phyloP scores from a whole-genome alignment of 805 yeast genomes.

The Henningerozyma blattae region DNA sequence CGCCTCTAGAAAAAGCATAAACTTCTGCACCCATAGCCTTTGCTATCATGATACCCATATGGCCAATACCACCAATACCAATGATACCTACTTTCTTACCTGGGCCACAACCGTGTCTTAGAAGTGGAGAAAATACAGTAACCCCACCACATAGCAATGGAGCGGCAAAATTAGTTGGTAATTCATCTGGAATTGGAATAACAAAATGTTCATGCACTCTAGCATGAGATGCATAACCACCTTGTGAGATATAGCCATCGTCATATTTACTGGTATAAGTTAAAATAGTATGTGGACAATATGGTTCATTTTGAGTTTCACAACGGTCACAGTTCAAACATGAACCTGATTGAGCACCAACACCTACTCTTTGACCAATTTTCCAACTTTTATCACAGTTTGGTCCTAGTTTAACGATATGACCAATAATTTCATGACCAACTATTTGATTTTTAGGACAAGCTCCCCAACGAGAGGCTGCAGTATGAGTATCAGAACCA shows the following conservation, averaged over 20 bases:
- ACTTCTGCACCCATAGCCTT: constrained; percentile 52
- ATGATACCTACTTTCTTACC: constrained; percentile 41
- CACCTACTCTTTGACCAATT: constrained; percentile 70
- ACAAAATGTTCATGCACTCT: constrained; percentile 53
- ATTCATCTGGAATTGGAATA: constrained; percentile 47
- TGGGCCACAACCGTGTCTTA: constrained; percentile 37
- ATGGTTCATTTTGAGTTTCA: constrained; percentile 38
- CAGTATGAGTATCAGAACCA: constrained; percentile 38
- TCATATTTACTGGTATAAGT: constrained; percentile 39
- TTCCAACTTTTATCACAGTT: constrained; percentile 34
- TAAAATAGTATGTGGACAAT: constrained; percentile 37
- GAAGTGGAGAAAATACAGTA: constrained; percentile 58
- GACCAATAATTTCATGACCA: constrained; percentile 63
- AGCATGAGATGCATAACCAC: constrained; percentile 60
- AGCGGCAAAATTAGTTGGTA: constrained; percentile 46
- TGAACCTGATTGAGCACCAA: constrained; percentile 57
- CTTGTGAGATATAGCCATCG: constrained; percentile 40
- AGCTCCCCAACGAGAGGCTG: constrained; percentile 15
- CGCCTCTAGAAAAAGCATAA: constrained; percentile 41
- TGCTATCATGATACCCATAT: constrained; percentile 43
- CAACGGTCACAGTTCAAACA: constrained; percentile 57
- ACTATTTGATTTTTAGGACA: constrained; percentile 30
- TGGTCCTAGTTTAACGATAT: constrained; percentile 46
- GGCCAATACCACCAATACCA: constrained; percentile 49
- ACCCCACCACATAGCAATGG: constrained; percentile 73